Base-by-base conservation (phyloP, 2,329 filamentous ascomycete species). In the Sclerotinia minor region DNA sequence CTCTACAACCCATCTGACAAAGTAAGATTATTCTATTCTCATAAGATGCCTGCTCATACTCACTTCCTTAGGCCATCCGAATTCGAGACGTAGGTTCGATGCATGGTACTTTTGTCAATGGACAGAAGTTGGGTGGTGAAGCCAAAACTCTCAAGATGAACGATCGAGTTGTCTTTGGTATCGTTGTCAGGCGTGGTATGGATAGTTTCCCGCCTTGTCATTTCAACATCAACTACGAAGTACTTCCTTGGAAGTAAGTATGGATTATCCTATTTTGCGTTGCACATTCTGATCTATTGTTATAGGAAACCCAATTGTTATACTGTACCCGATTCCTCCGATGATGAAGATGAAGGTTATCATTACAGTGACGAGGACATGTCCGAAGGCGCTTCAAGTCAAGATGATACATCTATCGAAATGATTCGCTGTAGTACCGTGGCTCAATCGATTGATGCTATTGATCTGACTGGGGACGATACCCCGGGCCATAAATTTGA, bases 81-180 rank as follows among this genome's bases (percentile, higher is more conserved):
- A 79, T 89, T 69, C 79, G 77, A 68, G 87, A 89, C 73, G 78
- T 79, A 24, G 81, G 80, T 45, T 89, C 86, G 11, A 87, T 87
- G 81, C 87, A 89, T 74, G 87, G 87, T 41, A 89, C 86, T 24
- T 82, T 77, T 68, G 70, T 89, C 60, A 86, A 88, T 72, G 79
- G 80, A 47, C 72, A 71, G 50, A 80, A 78, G 50, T 74, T 86
- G 35, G 67, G 70, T n/a, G 71, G 68, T 15, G 67, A 73, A 41
- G 72, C 73, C 38, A 74, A 71, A n/a, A 60, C 73, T 5, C 64
- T 80, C 15, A 77, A 76, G 3, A 71, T 79, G 64, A 77, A 79
- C 24, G 79, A 80, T 61, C 69, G 76, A 2, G 69, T 86, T 35
- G 75, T 76, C 5, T 83, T 86, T 73, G 84, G 84, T 24, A 77